Conservation (phyloP, 2,329 filamentous ascomycete genomes). For the Colletotrichum costaricense region DNA sequence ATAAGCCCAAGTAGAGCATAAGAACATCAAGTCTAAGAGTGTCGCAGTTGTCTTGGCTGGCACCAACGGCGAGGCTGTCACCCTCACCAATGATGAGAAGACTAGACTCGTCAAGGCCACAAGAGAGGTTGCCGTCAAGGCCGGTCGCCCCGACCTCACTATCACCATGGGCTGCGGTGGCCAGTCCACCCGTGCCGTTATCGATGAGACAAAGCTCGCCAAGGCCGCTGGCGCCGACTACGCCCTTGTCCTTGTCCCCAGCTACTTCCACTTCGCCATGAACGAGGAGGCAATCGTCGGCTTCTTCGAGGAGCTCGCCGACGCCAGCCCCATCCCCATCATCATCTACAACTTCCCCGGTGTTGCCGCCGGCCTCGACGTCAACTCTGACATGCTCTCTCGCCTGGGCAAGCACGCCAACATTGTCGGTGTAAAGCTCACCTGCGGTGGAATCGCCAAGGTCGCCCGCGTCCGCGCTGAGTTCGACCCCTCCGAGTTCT, state of each 20-base stretch:
- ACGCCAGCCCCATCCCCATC: conserved; percentile 69
- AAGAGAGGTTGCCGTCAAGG: conserved; percentile 67
- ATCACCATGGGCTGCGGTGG: conserved; percentile 76
- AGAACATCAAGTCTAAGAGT: background rate
- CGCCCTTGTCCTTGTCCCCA: conserved; percentile 75
- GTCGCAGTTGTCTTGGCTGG: conserved; percentile 71
- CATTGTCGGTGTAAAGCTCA: conserved; percentile 78
- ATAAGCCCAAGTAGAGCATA: background rate
- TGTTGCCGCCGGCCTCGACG: conserved; percentile 74
- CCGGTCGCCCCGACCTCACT: conserved; percentile 66
- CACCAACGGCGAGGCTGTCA: conserved; percentile 80
- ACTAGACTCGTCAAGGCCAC: conserved; percentile 70
- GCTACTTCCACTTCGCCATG: conserved; percentile 76
- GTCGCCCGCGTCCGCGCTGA: conserved; percentile 68
- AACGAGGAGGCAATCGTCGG: conserved; percentile 67
- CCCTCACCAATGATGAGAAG: conserved; percentile 73
- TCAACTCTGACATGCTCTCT: conserved; percentile 74
- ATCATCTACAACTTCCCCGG: conserved; percentile 81
- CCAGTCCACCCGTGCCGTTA: conserved; percentile 73
- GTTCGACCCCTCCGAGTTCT: conserved; percentile 67
- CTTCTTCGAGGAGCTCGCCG: conserved; percentile 73
- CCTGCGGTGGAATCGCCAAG: conserved; percentile 81
- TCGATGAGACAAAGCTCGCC: conserved; percentile 72
- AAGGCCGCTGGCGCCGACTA: conserved; percentile 74
- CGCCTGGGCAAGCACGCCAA: conserved; percentile 68